These are phyloP conservation scores for Gamsiella multidivaricata DNA, from an alignment of 192 early-diverging fungal species.

Conservation along the genomic window DNA sequence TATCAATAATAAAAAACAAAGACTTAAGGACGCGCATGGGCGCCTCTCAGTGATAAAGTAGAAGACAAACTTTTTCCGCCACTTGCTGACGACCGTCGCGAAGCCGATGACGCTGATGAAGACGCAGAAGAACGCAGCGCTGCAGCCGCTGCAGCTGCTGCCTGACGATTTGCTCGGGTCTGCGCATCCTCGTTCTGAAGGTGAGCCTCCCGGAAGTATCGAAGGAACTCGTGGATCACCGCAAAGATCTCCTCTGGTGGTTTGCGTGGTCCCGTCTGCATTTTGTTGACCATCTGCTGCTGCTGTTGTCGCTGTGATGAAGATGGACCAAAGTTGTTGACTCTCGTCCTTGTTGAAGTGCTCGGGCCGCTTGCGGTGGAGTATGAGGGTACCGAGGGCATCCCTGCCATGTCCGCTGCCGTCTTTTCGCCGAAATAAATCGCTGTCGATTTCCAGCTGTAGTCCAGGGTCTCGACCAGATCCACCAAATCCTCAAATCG, in stretches of 20 bases:
- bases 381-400: not conserved
- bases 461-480: conserved; percentile 22
- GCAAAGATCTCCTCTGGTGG: conserved; percentile 52
- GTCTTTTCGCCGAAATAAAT: conserved; percentile 52
- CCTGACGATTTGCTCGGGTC: conserved; percentile 35
- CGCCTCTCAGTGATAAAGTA: too few species aligned
- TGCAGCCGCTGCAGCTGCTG: conserved; percentile 13
- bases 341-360: not conserved
- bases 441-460: conserved; percentile 44
- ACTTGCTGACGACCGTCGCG: not conserved
- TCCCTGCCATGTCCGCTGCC: conserved; percentile 5
- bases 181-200: conserved; percentile 40
- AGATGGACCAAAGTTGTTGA: not conserved
- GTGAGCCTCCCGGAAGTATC: conserved; percentile 45
- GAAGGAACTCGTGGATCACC: conserved; percentile 40
- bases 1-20: too few species aligned
- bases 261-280: conserved; percentile 33
- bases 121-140: too few species aligned
- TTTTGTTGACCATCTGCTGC: conserved; percentile 19
- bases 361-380: too few species aligned
- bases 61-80: too few species aligned
- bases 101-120: not conserved
- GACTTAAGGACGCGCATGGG: too few species aligned
- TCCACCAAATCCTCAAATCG: conserved; percentile 40
- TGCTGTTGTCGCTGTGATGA: conserved; percentile 2